Base-by-base conservation (phyloP, 345 rosid species). In the Eucalyptus erythrocorys region DNA sequence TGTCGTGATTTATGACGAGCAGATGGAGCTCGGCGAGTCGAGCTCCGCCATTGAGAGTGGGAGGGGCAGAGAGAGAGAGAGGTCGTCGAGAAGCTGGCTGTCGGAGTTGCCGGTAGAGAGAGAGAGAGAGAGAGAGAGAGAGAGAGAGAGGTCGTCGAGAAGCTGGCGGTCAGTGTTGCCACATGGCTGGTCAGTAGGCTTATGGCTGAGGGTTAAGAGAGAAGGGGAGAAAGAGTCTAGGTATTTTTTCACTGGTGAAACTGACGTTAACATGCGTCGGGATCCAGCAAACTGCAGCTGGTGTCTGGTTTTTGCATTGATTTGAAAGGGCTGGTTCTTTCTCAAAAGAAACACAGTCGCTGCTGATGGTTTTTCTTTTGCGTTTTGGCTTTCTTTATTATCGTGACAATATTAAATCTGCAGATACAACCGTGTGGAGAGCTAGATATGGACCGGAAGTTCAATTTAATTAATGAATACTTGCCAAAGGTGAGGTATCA, bases 381-480 rank as follows among this genome's bases (percentile, higher is more conserved):
- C 7, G 6, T 8, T 85, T 66, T 10, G 34, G 45, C 22, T 7
- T 53, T 76, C 85, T 48, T 53, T 71, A 34, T 87, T 43, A 42
- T 76, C 32, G 19, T 12, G 22, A 26, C 8, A 24, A 86, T 34
- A 85, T 68, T 49, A 32, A 13, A 48, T 42, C 15, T 84, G 79
- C 89, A 96, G 99, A 90, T 93, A 87, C 95, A 94, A 91, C 99
- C 97, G 2, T 95, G 96, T 85, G 99, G 92, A 30, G 94, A 92
- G 53, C 95, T 97, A 55, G 93, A 94, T 85, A 24, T 94, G 5
- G 90, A 89, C 85, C 85, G 88, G 11, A 97, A 94, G 91, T 90
- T 86, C 86, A 48, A 85, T 57, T 92, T 95, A 57, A 79, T 93
- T 87, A 87, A 90, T 51, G 92, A 95, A 32, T 91, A 88, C 90